Percentiles rank a stretch among this genome's conserved stretches.
phyloP scores from a whole-genome alignment of 164 flowering plant species.

The Nymphaea thermarum region DNA sequence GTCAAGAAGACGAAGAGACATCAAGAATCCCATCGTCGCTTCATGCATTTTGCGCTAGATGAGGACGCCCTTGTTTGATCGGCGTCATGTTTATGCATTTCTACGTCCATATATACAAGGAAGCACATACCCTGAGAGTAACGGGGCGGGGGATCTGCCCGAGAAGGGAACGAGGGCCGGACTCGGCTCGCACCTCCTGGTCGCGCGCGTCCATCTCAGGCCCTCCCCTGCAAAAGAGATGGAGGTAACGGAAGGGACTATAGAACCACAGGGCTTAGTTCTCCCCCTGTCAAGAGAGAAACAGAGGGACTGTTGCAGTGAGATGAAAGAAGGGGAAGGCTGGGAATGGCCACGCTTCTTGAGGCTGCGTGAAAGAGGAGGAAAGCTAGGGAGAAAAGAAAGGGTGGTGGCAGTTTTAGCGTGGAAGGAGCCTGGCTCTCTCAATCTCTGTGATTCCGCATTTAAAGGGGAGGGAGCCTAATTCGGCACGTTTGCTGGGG shows the following conservation, averaged over 20 bases:
- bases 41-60: too few relatives aligned
- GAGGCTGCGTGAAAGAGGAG: background rate
- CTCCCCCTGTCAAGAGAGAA: too few relatives aligned
- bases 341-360: background rate
- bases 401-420: background rate
- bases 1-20: too few relatives aligned
- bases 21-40: too few relatives aligned
- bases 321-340: background rate
- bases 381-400: background rate
- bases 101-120: background rate
- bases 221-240: background rate
- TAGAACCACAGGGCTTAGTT: too few relatives aligned
- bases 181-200: background rate
- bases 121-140: conserved; percentile 31
- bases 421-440: background rate
- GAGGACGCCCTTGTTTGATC: too few relatives aligned
- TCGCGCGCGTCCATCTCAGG: background rate
- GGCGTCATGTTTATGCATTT: background rate
- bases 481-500: background rate
- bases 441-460: too few relatives aligned
- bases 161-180: conserved; percentile 16
- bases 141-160: conserved; percentile 29
- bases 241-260: too few relatives aligned
- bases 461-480: background rate
- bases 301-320: too few relatives aligned